Percentiles rank a stretch among this genome's conserved stretches.
phyloP scores from a whole-genome alignment of 176 grass and related monocot genomes.

The Bothriochloa decipiens region DNA sequence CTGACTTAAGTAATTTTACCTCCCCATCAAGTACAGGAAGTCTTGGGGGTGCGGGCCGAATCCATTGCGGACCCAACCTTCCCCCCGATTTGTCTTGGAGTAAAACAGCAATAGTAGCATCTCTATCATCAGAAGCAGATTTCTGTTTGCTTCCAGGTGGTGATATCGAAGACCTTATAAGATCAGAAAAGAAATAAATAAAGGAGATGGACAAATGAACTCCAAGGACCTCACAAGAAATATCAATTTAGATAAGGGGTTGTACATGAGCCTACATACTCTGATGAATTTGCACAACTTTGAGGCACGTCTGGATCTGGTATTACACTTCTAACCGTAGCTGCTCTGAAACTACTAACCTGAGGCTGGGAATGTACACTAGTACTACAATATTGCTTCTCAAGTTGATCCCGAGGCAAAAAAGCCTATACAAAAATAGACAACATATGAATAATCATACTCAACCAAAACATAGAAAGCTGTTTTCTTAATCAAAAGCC shows the following conservation, averaged over 20 bases:
- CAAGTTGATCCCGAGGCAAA: conserved; percentile 78
- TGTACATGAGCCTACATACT: conserved; percentile 63
- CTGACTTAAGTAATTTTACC: conserved; percentile 49
- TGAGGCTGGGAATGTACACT: conserved; percentile 55
- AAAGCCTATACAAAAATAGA: conserved; percentile 66
- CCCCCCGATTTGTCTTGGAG: conserved; percentile 63
- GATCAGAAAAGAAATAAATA: conserved; percentile 18
- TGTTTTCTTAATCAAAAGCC: not conserved
- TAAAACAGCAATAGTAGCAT: conserved; percentile 60
- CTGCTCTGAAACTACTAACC: conserved; percentile 64
- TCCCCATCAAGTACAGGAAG: conserved; percentile 91
- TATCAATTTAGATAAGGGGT: conserved; percentile 10
- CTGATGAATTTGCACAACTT: conserved; percentile 69
- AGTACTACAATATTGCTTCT: conserved; percentile 60
- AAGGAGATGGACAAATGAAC: not conserved
- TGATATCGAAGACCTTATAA: conserved; percentile 34
- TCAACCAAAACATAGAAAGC: conserved; percentile 19
- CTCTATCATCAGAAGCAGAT: conserved; percentile 58
- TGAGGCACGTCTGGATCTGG: conserved; percentile 81
- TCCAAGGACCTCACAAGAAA: conserved; percentile 3
- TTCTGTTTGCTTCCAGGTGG: no score
- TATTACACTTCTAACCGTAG: conserved; percentile 80
- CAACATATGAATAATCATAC: conserved; percentile 10
- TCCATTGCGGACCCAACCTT: conserved; percentile 84
- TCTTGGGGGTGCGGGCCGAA: conserved; percentile 80